Percentiles rank a stretch among this genome's conserved stretches.
These are phyloP conservation scores for Suaeda aralocaspica DNA, from an alignment of 148 eudicot genomes.

Conservation along the genomic window DNA sequence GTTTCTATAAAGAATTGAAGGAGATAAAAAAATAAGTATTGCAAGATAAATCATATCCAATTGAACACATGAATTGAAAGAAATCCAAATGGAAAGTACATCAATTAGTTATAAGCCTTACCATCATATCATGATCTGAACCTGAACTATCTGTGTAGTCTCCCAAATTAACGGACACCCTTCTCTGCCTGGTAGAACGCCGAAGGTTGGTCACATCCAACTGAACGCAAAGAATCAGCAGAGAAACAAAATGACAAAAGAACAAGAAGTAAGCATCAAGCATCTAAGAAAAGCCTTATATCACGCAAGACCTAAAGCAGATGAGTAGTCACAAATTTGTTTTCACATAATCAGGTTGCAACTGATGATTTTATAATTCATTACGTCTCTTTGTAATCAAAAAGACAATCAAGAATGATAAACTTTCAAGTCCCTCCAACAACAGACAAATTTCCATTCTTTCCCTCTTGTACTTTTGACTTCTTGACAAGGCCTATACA, in stretches of 20 bases:
- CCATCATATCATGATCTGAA: slow-evolving; percentile 89
- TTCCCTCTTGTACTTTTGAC: neutral
- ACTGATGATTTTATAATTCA: neutral
- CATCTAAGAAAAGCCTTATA: neutral
- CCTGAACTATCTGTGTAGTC: slow-evolving; percentile 90
- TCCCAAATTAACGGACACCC: slow-evolving; percentile 61
- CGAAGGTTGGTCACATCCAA: slow-evolving; percentile 64
- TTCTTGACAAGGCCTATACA: slow-evolving; percentile 6
- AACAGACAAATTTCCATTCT: slow-evolving; percentile 18
- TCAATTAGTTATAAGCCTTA: slow-evolving; percentile 32
- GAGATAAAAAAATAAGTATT: slow-evolving; percentile 17
- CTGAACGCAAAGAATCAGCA: slow-evolving; percentile 38
- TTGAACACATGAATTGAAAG: slow-evolving; percentile 6
- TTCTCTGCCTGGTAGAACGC: slow-evolving; percentile 94
- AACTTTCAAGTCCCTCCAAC: neutral
- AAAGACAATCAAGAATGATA: slow-evolving; percentile 13
- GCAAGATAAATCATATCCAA: slow-evolving; percentile 11
- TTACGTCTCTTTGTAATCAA: neutral
- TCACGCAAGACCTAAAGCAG: neutral
- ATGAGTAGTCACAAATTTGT: neutral
- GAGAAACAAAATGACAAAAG: slow-evolving; percentile 17
- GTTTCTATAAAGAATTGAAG: slow-evolving; percentile 44
- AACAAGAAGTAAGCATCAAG: slow-evolving; percentile 10
- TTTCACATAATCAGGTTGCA: neutral
- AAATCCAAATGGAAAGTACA: slow-evolving; percentile 20